Percentiles rank a stretch among this genome's conserved stretches.
Evolutionary conservation across 2,329 filamentous ascomycete genomes (phyloP).

Genomic region (Tolypocladium capitatum): DNA sequence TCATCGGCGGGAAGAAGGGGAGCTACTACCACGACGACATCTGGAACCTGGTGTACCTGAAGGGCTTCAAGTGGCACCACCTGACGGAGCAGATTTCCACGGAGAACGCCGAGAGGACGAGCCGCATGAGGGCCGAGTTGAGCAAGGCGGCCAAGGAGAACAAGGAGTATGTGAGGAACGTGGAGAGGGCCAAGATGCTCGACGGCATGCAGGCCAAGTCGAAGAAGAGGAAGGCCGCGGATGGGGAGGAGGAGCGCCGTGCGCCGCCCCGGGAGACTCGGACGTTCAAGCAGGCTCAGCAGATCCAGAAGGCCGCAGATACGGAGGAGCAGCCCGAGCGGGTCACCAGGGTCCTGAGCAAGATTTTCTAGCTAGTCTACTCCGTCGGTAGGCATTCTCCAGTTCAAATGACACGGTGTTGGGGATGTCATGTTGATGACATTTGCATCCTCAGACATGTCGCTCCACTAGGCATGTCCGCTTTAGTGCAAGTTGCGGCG

Average conservation of each 20-base stretch:
- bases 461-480: too few species aligned
- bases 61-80: slow-evolving; percentile 71
- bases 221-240: slow-evolving; percentile 24
- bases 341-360: slow-evolving; percentile 48
- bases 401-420: slow-evolving; percentile 1
- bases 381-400: background rate
- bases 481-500: background rate
- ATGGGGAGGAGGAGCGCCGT: slow-evolving; percentile 8
- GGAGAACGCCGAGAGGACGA: slow-evolving; percentile 68
- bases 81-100: slow-evolving; percentile 65
- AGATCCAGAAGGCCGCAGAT: slow-evolving; percentile 36
- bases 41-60: slow-evolving; percentile 73
- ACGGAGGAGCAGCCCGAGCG: slow-evolving; percentile 37
- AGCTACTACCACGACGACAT: slow-evolving; percentile 75
- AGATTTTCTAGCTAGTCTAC: slow-evolving; percentile 57
- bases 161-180: slow-evolving; percentile 65
- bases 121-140: slow-evolving; percentile 66
- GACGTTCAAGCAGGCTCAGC: slow-evolving; percentile 54
- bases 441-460: too few species aligned
- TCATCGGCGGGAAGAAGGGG: slow-evolving; percentile 73
- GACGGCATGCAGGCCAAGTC: slow-evolving; percentile 55
- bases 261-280: slow-evolving; percentile 13
- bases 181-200: slow-evolving; percentile 69
- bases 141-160: slow-evolving; percentile 65
- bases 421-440: too few species aligned